Evolutionary conservation across 352 stramenopile species (phyloP).

Genomic region (Sclerospora graminicola): DNA sequence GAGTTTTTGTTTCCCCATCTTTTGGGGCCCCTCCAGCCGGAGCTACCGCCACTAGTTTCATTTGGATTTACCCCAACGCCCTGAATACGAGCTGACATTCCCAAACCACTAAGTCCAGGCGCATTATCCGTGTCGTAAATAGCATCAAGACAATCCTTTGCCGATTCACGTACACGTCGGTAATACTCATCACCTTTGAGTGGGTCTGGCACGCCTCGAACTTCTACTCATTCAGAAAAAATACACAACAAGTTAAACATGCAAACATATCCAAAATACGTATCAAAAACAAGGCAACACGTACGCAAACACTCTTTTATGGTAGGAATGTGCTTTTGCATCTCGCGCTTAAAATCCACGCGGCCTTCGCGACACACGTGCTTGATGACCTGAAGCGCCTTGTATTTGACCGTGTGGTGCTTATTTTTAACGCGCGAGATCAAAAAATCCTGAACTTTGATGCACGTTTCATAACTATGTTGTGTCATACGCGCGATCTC

Average conservation of each 20-base stretch:
- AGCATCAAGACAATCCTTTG: constrained; percentile 91
- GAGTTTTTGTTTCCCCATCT: constrained; percentile 54
- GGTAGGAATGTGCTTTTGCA: constrained; percentile 83
- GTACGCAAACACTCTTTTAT: constrained; percentile 90
- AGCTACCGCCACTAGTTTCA: constrained; percentile 25
- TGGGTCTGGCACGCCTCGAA: constrained; percentile 86
- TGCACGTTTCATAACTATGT: constrained; percentile 84
- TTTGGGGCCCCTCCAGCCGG: constrained; percentile 65
- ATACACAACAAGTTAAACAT: not conserved
- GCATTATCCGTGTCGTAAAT: constrained; percentile 88
- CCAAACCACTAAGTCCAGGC: constrained; percentile 48
- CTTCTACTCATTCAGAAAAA: constrained; percentile 40
- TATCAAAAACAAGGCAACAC: too few species aligned
- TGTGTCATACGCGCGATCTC: constrained; percentile 93
- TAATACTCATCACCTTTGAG: constrained; percentile 93
- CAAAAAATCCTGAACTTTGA: constrained; percentile 87
- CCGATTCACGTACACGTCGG: constrained; percentile 84
- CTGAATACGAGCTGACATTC: constrained; percentile 77
- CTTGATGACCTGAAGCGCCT: constrained; percentile 91
- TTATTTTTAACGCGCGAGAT: constrained; percentile 90
- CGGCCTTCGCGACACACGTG: constrained; percentile 85
- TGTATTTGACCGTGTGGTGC: constrained; percentile 93
- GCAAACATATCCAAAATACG: too few species aligned
- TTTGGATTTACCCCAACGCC: constrained; percentile 53
- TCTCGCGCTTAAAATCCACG: constrained; percentile 87